A percentile compares a stretch with the other conserved stretches of the same genome.
Conservation (phyloP, 2,329 filamentous ascomycete genomes). For the Harringtonia aguacate region DNA sequence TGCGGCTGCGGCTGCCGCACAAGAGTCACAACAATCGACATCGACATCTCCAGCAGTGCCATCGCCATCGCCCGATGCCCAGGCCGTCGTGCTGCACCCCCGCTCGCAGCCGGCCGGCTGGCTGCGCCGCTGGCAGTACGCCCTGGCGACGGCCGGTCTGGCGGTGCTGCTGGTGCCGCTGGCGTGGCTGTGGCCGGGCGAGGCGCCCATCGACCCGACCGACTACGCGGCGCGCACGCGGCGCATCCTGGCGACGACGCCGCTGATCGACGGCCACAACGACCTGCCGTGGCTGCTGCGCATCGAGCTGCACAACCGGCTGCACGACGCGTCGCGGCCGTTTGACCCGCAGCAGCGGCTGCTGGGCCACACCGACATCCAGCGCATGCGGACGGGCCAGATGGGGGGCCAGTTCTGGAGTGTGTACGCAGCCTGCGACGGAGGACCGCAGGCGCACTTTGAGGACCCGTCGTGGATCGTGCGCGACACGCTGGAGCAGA, state of each 20-base stretch:
- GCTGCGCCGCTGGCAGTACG: too few species aligned
- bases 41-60: too few species aligned
- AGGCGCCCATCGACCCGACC: neutral
- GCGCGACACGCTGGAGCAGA: constrained; percentile 19
- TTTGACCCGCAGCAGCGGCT: neutral
- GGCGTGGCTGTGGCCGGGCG: too few species aligned
- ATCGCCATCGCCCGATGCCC: too few species aligned
- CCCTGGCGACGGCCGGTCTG: too few species aligned
- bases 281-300: constrained; percentile 20
- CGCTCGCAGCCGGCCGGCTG: too few species aligned
- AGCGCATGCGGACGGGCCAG: constrained; percentile 17
- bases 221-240: neutral
- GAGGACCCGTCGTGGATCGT: constrained; percentile 13
- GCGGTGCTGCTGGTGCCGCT: too few species aligned
- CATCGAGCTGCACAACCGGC: constrained; percentile 18
- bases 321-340: constrained; percentile 10
- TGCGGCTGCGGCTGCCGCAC: too few species aligned
- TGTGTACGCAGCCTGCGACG: constrained; percentile 12
- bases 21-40: too few species aligned
- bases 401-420: constrained; percentile 21
- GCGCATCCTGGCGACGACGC: constrained; percentile 1
- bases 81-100: too few species aligned
- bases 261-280: constrained; percentile 21
- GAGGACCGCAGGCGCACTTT: constrained; percentile 14
- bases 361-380: constrained; percentile 16